phyloP scores from a whole-genome alignment of 2,329 filamentous ascomycete genomes.

The Talaromyces sp. region DNA sequence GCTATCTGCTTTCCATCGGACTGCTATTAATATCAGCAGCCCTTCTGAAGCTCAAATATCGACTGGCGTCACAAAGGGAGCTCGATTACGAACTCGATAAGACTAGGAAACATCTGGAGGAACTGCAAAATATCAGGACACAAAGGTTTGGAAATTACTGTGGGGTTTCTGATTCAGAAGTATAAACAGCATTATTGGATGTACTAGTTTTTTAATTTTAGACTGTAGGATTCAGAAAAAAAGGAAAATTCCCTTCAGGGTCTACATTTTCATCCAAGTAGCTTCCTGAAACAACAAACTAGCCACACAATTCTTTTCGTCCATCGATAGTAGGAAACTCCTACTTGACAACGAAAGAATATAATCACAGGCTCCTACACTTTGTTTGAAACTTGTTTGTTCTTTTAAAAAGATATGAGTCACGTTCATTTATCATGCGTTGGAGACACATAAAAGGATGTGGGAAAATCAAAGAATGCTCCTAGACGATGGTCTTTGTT shows the following conservation, averaged over 20 bases:
- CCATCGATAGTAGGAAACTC: not conserved
- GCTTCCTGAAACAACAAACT: too few species aligned
- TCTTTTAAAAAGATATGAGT: not conserved
- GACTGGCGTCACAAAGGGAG: constrained; percentile 20
- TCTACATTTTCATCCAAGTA: too few species aligned
- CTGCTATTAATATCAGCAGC: constrained; percentile 23
- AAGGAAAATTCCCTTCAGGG: too few species aligned
- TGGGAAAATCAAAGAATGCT: not conserved
- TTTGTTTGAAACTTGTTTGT: not conserved
- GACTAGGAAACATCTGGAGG: not conserved
- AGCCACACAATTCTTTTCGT: not conserved
- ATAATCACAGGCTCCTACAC: not conserved
- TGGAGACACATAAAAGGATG: not conserved
- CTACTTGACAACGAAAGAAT: not conserved
- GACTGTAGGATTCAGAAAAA: not conserved
- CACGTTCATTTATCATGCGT: not conserved
- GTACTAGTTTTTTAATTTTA: not conserved
- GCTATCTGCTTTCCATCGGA: constrained; percentile 20
- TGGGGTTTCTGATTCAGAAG: not conserved
- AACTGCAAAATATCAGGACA: not conserved
- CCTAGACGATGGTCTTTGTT: not conserved
- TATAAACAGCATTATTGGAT: not conserved
- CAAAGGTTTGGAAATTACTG: not conserved
- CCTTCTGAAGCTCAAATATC: constrained; percentile 21
- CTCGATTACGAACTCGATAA: constrained; percentile 18